Evolutionary conservation across 2,329 filamentous ascomycete genomes (phyloP).

Genomic region (Fusarium poae): DNA sequence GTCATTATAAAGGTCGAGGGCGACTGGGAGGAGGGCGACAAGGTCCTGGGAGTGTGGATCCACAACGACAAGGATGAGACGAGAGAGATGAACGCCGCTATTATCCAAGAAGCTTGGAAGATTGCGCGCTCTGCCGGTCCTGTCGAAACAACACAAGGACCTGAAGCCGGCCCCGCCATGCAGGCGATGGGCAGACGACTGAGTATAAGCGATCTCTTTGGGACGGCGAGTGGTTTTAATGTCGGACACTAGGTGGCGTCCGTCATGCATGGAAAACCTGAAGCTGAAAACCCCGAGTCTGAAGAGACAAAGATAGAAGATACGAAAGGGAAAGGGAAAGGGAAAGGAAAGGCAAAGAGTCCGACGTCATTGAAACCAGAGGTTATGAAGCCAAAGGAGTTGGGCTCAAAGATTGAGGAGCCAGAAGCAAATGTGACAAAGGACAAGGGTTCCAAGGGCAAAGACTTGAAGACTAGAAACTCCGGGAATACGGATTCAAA

Average conservation of each 20-base stretch:
- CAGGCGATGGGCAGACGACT: constrained; percentile 60
- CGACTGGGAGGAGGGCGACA: constrained; percentile 53
- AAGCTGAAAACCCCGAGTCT: not conserved
- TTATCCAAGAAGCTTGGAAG: constrained; percentile 61
- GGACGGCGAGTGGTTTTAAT: constrained; percentile 47
- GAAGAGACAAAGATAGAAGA: not conserved
- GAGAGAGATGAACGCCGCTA: constrained; percentile 56
- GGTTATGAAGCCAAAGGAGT: not conserved
- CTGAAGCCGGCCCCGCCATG: constrained; percentile 58
- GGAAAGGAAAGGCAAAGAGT: not conserved
- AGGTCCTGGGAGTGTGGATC: constrained; percentile 68
- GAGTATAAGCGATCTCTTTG: constrained; percentile 62
- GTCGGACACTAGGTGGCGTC: constrained; percentile 38
- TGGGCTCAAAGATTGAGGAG: not conserved
- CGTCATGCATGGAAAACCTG: constrained; percentile 11
- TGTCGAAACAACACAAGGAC: constrained; percentile 47
- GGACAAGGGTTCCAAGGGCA: not conserved
- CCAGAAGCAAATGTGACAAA: not conserved
- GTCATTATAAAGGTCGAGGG: constrained; percentile 62
- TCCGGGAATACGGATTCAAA: not conserved
- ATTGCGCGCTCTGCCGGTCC: constrained; percentile 51
- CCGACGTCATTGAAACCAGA: not conserved
- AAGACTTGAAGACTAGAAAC: not conserved
- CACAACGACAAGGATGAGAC: constrained; percentile 64
- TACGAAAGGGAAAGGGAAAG: not conserved